Evolutionary conservation across 768 basidiomycete species (phyloP), one percentile per base, ranked within the genome.

Genomic region (Mycena belliarum): DNA sequence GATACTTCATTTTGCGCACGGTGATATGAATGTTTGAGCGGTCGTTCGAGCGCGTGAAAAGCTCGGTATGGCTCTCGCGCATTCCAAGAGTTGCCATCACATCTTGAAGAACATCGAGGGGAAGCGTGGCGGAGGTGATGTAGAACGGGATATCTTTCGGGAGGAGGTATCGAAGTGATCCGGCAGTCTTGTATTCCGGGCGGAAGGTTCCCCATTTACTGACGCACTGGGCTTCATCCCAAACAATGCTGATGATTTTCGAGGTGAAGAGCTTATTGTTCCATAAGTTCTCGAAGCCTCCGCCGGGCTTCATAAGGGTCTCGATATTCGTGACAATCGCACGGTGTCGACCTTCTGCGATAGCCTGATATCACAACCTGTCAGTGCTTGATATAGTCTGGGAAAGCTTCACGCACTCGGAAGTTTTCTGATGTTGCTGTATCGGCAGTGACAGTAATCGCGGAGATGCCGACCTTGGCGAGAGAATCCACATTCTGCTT

Each of bases 11-110:
- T 25, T 24, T 40, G 42, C 57, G 57, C 61, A 63, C 48, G 6
- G 33, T 37, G 33, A 49, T 35, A 35, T 49, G 35, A 8, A 49
- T 12, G 18, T 49, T 49, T 11, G 32, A 69, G 21, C 68, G 66
- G 45, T 76, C 68, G 40, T 70, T 76, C 4, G 70, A 70, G 2
- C 61, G 55, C 0, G 15, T 29, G 16, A 54, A 54, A 26, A 54
- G 46, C 24, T 54, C 52, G 21, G 52, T 54, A 2, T 54, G 45
- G 44, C 24, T 21, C 33, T 46, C 52, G 25, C 33, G 33, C 52
- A 54, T 54, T 23, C 35, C 44, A 3, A 54, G 26, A 21, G 26
- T 54, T 26, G 52, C 2, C 52, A 54, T 54, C 1, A 54, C 44
- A 23, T 54, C 52, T 2, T 54, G 24, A 12, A 46, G 18, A n/a